Evolutionary conservation across 345 rosid genomes (phyloP), one percentile per base, ranked within the genome.

Genomic region (Bruguiera parviflora): DNA sequence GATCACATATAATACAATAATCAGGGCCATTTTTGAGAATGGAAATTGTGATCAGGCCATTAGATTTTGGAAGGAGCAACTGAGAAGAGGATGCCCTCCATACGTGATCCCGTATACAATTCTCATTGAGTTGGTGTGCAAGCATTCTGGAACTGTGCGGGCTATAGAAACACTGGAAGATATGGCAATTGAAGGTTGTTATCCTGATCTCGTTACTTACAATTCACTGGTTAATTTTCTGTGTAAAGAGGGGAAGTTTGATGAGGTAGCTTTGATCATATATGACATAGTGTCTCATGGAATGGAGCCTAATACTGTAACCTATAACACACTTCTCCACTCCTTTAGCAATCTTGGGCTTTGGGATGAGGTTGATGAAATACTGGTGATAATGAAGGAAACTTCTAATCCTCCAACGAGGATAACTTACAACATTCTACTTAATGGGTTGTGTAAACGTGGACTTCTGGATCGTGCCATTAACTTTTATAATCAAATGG

Each of bases 81-180:
- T 92, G 49, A 77, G 80, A 53, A 83, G 75, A 70, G 98, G 96
- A 13, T 87, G 93, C 66, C 92, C 92, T 61, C 97, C 96, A 5
- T 87, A 75, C 68, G 64, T 86, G 77, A 82, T 92, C 63, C 82
- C 89, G 31, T 78, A 85, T 81, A 92, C 88, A 2, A 73, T 90
- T 66, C 85, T 93, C 68, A 67, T 93, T 0, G 96, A 91, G 69
- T 83, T 85, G n/a, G 92, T 93, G 33, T 90, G 92, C 68, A 86
- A 84, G 78, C 75, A 89, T 67, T 81, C 88, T 75, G 96, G 98
- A 73, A 80, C 81, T 39, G 61, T 37, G 20, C 84, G 85, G 52
- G 96, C 98, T 33, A 51, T 93, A 65, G 87, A 93, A 71, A 93
- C 90, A 43, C 72, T 90, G 76, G 96, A 90, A 51, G 96, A 90